These are phyloP conservation scores for Yamadazyma nakazawae DNA, from an alignment of 805 yeast genomes.

Conservation along the genomic window DNA sequence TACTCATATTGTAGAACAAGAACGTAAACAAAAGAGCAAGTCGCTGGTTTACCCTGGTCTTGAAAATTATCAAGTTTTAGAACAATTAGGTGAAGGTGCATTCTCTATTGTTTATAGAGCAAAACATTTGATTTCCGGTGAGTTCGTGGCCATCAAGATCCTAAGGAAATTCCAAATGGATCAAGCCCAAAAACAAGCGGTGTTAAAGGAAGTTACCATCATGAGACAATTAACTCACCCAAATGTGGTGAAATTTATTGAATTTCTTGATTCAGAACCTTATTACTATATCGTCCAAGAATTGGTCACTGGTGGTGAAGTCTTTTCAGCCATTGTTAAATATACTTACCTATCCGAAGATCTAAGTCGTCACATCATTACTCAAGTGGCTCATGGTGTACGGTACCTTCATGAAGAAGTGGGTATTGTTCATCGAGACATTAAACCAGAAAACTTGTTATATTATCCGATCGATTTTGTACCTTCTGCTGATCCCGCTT, in stretches of 20 bases:
- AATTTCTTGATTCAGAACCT: slow-evolving; percentile 59
- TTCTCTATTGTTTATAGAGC: slow-evolving; percentile 75
- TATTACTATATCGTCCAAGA: slow-evolving; percentile 72
- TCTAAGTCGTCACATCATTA: slow-evolving; percentile 58
- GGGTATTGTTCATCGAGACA: slow-evolving; percentile 81
- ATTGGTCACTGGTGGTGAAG: slow-evolving; percentile 73
- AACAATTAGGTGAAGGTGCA: slow-evolving; percentile 77
- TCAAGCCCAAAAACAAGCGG: slow-evolving; percentile 59
- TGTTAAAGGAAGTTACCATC: slow-evolving; percentile 74
- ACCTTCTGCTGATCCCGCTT: slow-evolving; percentile 37
- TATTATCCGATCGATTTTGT: slow-evolving; percentile 56
- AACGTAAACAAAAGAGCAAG: slow-evolving; percentile 21
- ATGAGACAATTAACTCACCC: slow-evolving; percentile 65
- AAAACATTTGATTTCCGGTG: slow-evolving; percentile 31
- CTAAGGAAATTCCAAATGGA: slow-evolving; percentile 71
- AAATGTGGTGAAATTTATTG: slow-evolving; percentile 61
- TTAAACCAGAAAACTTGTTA: slow-evolving; percentile 76
- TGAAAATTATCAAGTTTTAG: slow-evolving; percentile 42
- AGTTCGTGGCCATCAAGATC: slow-evolving; percentile 52
- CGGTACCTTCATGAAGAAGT: slow-evolving; percentile 67
- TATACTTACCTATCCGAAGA: slow-evolving; percentile 66
- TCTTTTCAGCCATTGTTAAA: slow-evolving; percentile 64
- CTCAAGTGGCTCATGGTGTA: slow-evolving; percentile 62
- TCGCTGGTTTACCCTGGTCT: slow-evolving; percentile 33
- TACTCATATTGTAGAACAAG: slow-evolving; percentile 36